Evolutionary conservation across 306 rosid genomes (phyloP).

Genomic region (Rubus parviflorus): DNA sequence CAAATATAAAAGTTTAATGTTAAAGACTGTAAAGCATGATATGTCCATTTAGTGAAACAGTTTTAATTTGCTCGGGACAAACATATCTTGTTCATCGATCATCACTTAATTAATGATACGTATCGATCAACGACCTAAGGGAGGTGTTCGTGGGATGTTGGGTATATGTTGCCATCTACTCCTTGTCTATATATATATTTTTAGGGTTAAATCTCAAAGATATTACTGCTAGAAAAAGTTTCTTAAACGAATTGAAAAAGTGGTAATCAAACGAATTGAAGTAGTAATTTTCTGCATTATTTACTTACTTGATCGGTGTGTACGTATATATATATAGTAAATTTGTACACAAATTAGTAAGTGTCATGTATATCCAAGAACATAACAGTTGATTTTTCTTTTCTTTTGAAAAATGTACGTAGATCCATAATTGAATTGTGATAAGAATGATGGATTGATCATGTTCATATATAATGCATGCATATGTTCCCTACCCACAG

Average conservation of each 20-base stretch:
- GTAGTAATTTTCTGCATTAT: not conserved
- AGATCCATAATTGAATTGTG: conserved; percentile 12
- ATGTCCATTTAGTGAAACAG: conserved; percentile 28
- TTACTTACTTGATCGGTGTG: not conserved
- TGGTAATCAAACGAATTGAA: not conserved
- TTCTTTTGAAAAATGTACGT: not conserved
- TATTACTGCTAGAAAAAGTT: not conserved
- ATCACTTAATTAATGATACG: not conserved
- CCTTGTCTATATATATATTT: conserved; percentile 50
- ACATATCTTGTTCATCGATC: conserved; percentile 47
- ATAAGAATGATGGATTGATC: not conserved
- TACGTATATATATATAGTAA: too few species aligned
- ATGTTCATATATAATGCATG: not conserved
- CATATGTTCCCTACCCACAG: conserved; percentile 14
- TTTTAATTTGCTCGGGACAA: conserved; percentile 50
- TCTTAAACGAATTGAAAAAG: not conserved
- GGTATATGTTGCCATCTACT: conserved; percentile 35
- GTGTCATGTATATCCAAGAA: not conserved
- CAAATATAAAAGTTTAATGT: conserved; percentile 39
- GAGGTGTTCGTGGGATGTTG: conserved; percentile 57
- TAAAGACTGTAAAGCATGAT: conserved; percentile 30
- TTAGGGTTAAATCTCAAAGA: conserved; percentile 19
- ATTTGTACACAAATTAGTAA: not conserved
- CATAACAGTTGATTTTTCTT: not conserved
- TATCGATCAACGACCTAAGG: conserved; percentile 20